Base-by-base conservation (phyloP, 768 basidiomycete genomes). In the Mycena pura region DNA sequence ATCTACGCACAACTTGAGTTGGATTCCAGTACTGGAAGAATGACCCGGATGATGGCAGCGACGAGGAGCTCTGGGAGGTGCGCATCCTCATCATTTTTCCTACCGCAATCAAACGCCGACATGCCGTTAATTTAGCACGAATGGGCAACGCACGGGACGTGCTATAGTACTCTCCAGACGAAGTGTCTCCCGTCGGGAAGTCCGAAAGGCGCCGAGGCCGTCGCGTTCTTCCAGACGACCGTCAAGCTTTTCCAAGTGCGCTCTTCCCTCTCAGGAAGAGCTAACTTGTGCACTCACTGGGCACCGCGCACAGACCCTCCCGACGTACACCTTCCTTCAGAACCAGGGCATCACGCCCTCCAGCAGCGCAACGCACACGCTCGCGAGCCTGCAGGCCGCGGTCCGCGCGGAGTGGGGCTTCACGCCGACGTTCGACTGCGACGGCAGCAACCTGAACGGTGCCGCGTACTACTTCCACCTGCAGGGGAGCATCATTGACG, bases 401-500 rank as follows among this genome's bases (percentile, higher is more conserved):
- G 71, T 86, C 28, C 68, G 78, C 69, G 40, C 67, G 5, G 81
- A 76, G 22, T 78, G 77, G 11, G 83, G 80, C 44, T 86, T 81
- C 22, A 78, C 39, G n/a, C 86, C 86, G 2, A 68, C 74, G 7
- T 68, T 88, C 13, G 73, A 79, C 59, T 88, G 86, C 71, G 54
- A 70, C 6, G 68, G 71, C 7, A 69, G 68, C 21, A 72, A 41
- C 50, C 65, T 87, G 49, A 77, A 74, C 58, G 65, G 75, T 34
- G 80, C 85, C 54, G 76, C 76, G 43, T 86, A 79, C 74, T 88
- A 86, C 70, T 87, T 83, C 76, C 75, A 86, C 62, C 34, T 88
- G 49, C 67, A 76, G 60, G 86, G 87, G 46, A 85, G 84, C 6
- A 62, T 82, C 19, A 74, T 87, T 36, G 86, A 86, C 64, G 87